Evolutionary conservation across 1,284 basidiomycete species (phyloP), one percentile per base, ranked within the genome.

Genomic region (Microbotryum silenes-acaulis): DNA sequence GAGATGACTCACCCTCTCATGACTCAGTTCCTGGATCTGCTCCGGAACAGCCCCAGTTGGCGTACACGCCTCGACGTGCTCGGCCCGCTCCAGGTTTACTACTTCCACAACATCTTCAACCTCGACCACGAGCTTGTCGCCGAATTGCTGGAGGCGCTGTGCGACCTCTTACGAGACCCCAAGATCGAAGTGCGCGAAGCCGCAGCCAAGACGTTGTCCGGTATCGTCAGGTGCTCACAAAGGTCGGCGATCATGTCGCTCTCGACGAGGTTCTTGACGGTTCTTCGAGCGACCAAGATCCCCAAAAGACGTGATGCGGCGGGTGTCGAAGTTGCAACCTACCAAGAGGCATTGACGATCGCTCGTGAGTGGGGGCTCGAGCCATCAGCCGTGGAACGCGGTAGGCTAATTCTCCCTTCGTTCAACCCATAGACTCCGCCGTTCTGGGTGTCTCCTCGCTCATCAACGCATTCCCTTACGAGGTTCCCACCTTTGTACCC

Each of bases 171-270:
- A 54, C 81, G 83, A 29, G 92, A 97, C 74, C 87, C 89, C 72
- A 94, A 94, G 63, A 85, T 93, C 57, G 92, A 97, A 77, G 92
- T 97, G 33, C 83, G 92, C 63, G 89, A 92, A 75, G 92, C 89
- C 81, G 89, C 91, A n/a, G 89, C 89, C 6, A 86, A 86, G 7
- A 88, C 90, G 48, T 79, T 98, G 42, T 88, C 89, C 21, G 89
- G 91, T 23, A 86, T 98, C 68, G 83, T 98, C 45, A 82, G 94
- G 66, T 96, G 91, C 73, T 94, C 91, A 14, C 91, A 97, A 74
- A 82, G 93, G 59, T 83, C 89, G 63, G 88, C 87, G 71, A 92
- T 97, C 70, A 78, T 88, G 55, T 85, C 87, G 6, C 79, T 97
- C 69, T 71, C 92, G 87, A 85, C 89, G 72, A 88, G 85, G 33